Evolutionary conservation across 495 filamentous ascomycete genomes (phyloP).

Genomic region (Collariella sp.): DNA sequence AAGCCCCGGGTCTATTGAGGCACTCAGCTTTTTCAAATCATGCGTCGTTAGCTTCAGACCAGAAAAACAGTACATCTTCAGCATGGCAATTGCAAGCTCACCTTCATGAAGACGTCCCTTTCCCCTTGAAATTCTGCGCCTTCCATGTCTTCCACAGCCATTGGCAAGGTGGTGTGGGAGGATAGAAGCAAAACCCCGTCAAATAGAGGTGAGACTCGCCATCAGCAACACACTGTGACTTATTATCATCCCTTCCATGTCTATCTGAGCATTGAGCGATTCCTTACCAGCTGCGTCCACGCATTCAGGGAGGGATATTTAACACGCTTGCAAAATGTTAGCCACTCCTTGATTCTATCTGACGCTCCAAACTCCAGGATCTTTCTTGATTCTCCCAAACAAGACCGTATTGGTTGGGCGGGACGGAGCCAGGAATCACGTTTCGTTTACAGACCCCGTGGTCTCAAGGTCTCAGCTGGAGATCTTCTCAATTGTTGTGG

Average conservation of each 20-base stretch:
- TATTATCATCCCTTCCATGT: neutral
- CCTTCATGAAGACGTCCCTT: neutral
- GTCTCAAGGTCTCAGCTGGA: constrained; percentile 53
- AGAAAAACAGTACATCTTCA: too few species aligned
- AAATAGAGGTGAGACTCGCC: constrained; percentile 6
- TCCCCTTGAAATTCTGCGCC: neutral
- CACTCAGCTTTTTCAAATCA: neutral
- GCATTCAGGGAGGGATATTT: too few species aligned
- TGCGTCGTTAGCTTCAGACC: too few species aligned
- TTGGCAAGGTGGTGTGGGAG: constrained; percentile 12
- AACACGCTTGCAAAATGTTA: too few species aligned
- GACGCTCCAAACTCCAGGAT: neutral
- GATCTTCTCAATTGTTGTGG: constrained; percentile 52
- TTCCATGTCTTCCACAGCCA: neutral
- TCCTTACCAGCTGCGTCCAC: too few species aligned
- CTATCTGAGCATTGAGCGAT: neutral
- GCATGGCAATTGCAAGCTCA: too few species aligned
- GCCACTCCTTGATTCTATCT: too few species aligned
- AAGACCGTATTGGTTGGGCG: constrained; percentile 32
- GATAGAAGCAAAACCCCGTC: constrained; percentile 10
- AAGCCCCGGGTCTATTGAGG: neutral
- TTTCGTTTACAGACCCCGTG: constrained; percentile 33
- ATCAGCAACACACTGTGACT: neutral
- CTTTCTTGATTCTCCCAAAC: constrained; percentile 18
- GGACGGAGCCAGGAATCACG: constrained; percentile 26